These are phyloP conservation scores for Entomophthora muscae DNA, from an alignment of 371 early-diverging fungal genomes.

Conservation along the genomic window DNA sequence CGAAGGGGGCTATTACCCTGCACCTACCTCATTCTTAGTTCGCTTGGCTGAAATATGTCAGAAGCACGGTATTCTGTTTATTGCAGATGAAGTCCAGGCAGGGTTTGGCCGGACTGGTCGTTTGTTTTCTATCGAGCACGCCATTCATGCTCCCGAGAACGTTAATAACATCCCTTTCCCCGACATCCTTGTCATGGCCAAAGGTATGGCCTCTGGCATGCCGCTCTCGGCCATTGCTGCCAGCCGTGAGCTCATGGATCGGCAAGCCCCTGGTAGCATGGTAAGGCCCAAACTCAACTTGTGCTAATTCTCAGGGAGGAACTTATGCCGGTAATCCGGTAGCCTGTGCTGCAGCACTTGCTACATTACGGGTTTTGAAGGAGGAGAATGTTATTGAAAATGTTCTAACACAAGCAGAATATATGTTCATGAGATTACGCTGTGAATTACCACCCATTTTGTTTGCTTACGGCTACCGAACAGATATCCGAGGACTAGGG, in stretches of 20 bases:
- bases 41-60: slow-evolving; percentile 40
- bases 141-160: neutral
- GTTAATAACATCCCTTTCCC: slow-evolving; percentile 14
- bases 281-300: slow-evolving; percentile 2
- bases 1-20: slow-evolving; percentile 69
- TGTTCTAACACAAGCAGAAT: slow-evolving; percentile 21
- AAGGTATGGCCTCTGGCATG: slow-evolving; percentile 31
- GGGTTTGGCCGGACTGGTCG: slow-evolving; percentile 71
- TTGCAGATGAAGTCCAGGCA: slow-evolving; percentile 73
- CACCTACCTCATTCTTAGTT: slow-evolving; percentile 46
- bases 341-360: slow-evolving; percentile 29
- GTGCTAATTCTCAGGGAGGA: slow-evolving; percentile 16
- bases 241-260: slow-evolving; percentile 23
- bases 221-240: slow-evolving; percentile 27
- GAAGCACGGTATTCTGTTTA: slow-evolving; percentile 41
- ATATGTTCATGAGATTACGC: slow-evolving; percentile 23
- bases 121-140: slow-evolving; percentile 32
- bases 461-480: slow-evolving; percentile 20
- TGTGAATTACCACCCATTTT: slow-evolving; percentile 18
- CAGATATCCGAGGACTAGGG: slow-evolving; percentile 33
- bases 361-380: slow-evolving; percentile 22
- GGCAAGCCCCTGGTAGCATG: slow-evolving; percentile 25
- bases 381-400: slow-evolving; percentile 24
- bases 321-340: slow-evolving; percentile 29
- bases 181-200: slow-evolving; percentile 34